Percentiles rank a stretch among this genome's conserved stretches.
Conservation (phyloP, 208 protist genomes). For the Acanthamoeba culbertsoni region DNA sequence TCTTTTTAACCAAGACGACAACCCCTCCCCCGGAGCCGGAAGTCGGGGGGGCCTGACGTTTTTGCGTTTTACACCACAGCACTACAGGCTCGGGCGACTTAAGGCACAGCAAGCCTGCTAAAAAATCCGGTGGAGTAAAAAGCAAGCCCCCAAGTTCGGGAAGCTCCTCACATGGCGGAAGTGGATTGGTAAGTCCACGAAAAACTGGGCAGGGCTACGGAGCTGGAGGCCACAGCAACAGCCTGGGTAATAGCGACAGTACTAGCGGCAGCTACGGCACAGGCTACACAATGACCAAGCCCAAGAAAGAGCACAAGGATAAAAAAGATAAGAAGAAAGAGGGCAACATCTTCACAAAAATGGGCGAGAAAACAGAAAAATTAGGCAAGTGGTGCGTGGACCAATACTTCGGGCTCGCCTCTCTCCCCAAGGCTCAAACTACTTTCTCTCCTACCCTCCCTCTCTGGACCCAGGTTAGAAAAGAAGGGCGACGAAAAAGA, state of each 20-base stretch:
- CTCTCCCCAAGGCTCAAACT: neutral
- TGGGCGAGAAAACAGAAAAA: slow-evolving; percentile 5
- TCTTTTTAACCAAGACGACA: too few relatives aligned
- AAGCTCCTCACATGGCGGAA: neutral
- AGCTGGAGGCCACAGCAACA: neutral
- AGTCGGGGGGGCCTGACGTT: too few relatives aligned
- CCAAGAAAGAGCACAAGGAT: neutral
- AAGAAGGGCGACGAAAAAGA: neutral
- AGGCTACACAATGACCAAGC: neutral
- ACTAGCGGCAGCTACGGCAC: neutral
- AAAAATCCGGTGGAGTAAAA: too few relatives aligned
- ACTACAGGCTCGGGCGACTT: slow-evolving; percentile 2
- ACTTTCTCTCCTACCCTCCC: neutral
- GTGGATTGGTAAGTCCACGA: neutral
- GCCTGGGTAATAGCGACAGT: neutral
- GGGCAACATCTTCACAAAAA: neutral
- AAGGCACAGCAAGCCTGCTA: neutral
- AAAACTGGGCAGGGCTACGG: neutral
- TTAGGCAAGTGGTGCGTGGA: neutral
- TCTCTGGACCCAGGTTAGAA: neutral
- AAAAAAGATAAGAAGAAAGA: neutral
- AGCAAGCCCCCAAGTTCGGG: neutral
- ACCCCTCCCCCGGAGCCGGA: too few relatives aligned
- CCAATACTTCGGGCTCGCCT: neutral
- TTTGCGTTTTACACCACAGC: neutral